phyloP scores from a whole-genome alignment of 768 basidiomycete species.

The Nidula microcarpa region DNA sequence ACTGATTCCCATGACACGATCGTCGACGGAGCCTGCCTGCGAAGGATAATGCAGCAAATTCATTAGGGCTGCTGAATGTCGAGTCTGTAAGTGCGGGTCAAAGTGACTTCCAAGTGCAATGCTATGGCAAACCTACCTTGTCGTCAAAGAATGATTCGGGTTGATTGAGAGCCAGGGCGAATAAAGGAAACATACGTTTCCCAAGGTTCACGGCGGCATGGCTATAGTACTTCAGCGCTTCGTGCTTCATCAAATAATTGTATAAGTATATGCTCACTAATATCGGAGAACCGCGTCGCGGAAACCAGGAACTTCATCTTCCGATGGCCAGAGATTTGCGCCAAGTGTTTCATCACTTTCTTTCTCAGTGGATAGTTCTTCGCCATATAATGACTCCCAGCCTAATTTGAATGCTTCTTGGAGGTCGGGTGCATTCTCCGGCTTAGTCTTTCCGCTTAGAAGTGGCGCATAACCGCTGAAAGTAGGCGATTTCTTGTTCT shows the following conservation, averaged over 20 bases:
- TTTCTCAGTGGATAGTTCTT: conserved; percentile 19
- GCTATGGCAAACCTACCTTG: conserved; percentile 44
- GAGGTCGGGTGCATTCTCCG: conserved; percentile 76
- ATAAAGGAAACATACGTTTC: conserved; percentile 73
- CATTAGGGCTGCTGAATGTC: conserved; percentile 79
- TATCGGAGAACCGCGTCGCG: conserved; percentile 56
- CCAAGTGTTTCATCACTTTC: conserved; percentile 61
- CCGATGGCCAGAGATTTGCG: conserved; percentile 76
- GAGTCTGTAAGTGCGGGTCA: conserved; percentile 42
- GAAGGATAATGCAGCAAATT: conserved; percentile 78
- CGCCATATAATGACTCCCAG: conserved; percentile 48
- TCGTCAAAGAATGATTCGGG: conserved; percentile 77
- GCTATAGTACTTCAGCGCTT: conserved; percentile 13
- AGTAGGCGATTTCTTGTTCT: conserved; percentile 61
- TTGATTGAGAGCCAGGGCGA: conserved; percentile 77
- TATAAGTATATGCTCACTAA: conserved; percentile 45
- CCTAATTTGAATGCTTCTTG: conserved; percentile 92
- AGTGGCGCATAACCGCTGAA: conserved; percentile 79
- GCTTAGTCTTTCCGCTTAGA: conserved; percentile 71
- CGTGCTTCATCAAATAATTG: neutral
- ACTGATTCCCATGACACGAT: conserved; percentile 77
- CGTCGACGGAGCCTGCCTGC: conserved; percentile 56
- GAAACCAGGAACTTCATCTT: conserved; percentile 48
- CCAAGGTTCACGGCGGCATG: conserved; percentile 42
- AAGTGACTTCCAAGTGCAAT: too few species aligned